These are phyloP conservation scores for Tilletia horrida DNA, from an alignment of 1,284 basidiomycete genomes.

Conservation along the genomic window DNA sequence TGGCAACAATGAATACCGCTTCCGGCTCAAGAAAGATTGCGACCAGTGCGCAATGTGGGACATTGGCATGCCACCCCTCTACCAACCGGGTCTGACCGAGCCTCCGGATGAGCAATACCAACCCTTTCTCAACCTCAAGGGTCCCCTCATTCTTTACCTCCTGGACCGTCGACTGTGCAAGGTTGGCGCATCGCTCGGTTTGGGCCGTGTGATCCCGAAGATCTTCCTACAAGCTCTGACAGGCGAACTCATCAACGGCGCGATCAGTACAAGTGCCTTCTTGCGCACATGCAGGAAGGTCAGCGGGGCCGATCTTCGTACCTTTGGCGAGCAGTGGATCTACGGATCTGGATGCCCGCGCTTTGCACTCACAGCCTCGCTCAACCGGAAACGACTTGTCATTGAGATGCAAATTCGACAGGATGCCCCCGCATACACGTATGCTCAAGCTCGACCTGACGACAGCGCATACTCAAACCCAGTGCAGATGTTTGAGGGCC, in stretches of 20 bases:
- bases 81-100: constrained; percentile 76
- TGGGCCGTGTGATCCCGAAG: constrained; percentile 91
- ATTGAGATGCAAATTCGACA: constrained; percentile 94
- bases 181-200: constrained; percentile 87
- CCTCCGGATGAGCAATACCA: constrained; percentile 58
- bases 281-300: constrained; percentile 88
- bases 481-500: constrained; percentile 62
- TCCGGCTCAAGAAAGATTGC: constrained; percentile 92
- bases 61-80: constrained; percentile 84
- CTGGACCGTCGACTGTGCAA: constrained; percentile 89
- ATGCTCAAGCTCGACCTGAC: constrained; percentile 43
- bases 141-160: constrained; percentile 90
- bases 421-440: constrained; percentile 68
- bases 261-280: constrained; percentile 84
- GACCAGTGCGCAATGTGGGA: constrained; percentile 86
- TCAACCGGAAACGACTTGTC: constrained; percentile 96
- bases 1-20: constrained; percentile 97
- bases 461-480: constrained; percentile 56
- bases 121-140: constrained; percentile 85
- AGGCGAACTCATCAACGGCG: constrained; percentile 75
- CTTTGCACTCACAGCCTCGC: constrained; percentile 82
- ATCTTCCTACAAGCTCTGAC: constrained; percentile 90
- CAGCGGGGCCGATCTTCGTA: constrained; percentile 71
- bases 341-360: constrained; percentile 93
- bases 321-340: constrained; percentile 97